Base-by-base conservation (phyloP, 306 rosid genomes). In the Lupinus albus region DNA sequence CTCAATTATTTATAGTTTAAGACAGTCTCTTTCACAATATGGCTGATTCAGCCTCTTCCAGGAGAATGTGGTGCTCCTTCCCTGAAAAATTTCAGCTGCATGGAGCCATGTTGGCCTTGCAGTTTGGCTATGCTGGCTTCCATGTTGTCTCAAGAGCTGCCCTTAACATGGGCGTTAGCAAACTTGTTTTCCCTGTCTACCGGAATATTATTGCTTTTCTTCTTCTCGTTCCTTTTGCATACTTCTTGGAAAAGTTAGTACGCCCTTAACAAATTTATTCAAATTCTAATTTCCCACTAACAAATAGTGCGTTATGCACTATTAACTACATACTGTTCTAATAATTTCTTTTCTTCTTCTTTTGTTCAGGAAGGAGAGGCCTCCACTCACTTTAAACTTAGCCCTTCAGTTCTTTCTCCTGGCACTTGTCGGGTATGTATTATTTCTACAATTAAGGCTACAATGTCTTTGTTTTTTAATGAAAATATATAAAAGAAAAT, bases 131-230 rank as follows among this genome's bases (percentile, higher is more conserved):
- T 11, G 99, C 99, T 0, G 99, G 99, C 0, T 93, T 93, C 73
- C 99, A 93, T 68, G 97, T 93, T 0, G 99, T 93, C 70, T 93
- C 99, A 0, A 80, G 99, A 70, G 88, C 91, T 72, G 99, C 99
- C 64, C 99, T 93, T 14, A 93, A 93, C 63, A 93, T 93, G 99
- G 99, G 99, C 68, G 67, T 93, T 14, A 86, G 96, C 76, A 93
- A 93, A 76, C 91, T 93, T 10, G 99, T 93, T 53, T 93, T 88
- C 75, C 99, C 97, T 0, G 99, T 93, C 44, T 93, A 93, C 79
- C 77, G 99, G 11, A 93, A 93, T 78, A 70, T 90, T 45, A 90
- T 93, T 16, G 99, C 99, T 63, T 59, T 93, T 12, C 89, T 93
- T 56, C 85, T 93, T 6, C 97, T 93, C 59, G 80, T 80, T 6